A percentile compares a stretch with the other conserved stretches of the same genome.
Conservation (phyloP, 805 yeast species). For the Candida qinlingensis region DNA sequence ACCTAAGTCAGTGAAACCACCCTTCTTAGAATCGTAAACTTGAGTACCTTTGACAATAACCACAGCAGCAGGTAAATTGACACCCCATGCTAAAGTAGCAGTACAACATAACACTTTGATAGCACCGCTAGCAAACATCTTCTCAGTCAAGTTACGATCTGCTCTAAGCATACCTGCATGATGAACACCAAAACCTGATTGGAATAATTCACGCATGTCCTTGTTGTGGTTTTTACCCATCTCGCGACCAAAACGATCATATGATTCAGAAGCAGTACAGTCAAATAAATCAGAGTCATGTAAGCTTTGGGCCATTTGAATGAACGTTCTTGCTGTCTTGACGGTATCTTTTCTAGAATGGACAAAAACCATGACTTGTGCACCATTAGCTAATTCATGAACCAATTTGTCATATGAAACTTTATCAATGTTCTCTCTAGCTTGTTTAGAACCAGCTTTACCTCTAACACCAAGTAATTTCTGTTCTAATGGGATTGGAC, state of each 20-base stretch:
- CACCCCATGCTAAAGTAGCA: constrained; percentile 99
- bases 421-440: constrained; percentile 66
- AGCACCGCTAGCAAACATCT: constrained; percentile 78
- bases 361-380: constrained; percentile 95
- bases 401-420: constrained; percentile 72
- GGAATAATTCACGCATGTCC: constrained; percentile 77
- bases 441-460: constrained; percentile 69
- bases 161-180: constrained; percentile 96
- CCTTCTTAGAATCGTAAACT: constrained; percentile 88
- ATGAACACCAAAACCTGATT: constrained; percentile 83
- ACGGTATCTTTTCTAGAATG: constrained; percentile 93
- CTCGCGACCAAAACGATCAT: constrained; percentile 52
- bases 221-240: constrained; percentile 65
- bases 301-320: constrained; percentile 57
- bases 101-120: constrained; percentile 91
- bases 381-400: constrained; percentile 60
- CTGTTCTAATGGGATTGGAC: constrained; percentile 92
- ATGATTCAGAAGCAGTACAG: constrained; percentile 38
- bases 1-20: constrained; percentile 91
- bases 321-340: constrained; percentile 71
- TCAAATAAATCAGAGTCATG: constrained; percentile 57
- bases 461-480: constrained; percentile 83
- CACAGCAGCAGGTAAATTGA: constrained; percentile 95
- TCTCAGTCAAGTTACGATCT: constrained; percentile 86
- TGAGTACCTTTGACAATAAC: constrained; percentile 96